Conservation (phyloP, 2,329 filamentous ascomycete species). For the Pseudogymnoascus sp. region DNA sequence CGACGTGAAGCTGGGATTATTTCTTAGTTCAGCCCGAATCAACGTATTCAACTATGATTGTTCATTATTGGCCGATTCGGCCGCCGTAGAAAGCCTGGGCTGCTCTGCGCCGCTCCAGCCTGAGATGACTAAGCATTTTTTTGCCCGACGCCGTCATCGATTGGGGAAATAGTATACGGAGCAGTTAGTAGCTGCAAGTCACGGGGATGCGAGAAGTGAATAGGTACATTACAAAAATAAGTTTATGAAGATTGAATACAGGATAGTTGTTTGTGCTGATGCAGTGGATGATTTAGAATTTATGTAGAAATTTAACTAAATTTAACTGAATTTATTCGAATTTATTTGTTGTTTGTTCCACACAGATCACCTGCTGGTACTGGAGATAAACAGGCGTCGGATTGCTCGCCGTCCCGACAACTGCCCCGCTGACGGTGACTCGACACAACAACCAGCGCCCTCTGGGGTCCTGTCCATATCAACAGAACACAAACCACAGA, state of each 20-base stretch:
- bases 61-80: neutral
- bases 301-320: neutral
- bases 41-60: neutral
- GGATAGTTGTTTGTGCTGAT: neutral
- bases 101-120: neutral
- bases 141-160: neutral
- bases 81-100: neutral
- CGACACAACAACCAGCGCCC: neutral
- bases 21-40: slow-evolving; percentile 4
- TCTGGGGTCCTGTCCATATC: slow-evolving; percentile 4
- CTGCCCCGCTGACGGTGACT: slow-evolving; percentile 1
- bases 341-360: neutral
- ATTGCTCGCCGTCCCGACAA: slow-evolving; percentile 2
- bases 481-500: neutral
- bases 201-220: neutral
- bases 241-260: neutral
- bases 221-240: neutral
- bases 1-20: slow-evolving; percentile 1
- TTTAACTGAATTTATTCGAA: neutral
- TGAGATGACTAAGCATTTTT: neutral
- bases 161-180: neutral
- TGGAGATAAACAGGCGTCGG: slow-evolving; percentile 2
- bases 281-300: neutral
- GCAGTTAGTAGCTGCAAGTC: neutral
- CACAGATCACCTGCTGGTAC: neutral